Conservation (phyloP, 176 grass and related monocot genomes). For the Lolium multiflorum region DNA sequence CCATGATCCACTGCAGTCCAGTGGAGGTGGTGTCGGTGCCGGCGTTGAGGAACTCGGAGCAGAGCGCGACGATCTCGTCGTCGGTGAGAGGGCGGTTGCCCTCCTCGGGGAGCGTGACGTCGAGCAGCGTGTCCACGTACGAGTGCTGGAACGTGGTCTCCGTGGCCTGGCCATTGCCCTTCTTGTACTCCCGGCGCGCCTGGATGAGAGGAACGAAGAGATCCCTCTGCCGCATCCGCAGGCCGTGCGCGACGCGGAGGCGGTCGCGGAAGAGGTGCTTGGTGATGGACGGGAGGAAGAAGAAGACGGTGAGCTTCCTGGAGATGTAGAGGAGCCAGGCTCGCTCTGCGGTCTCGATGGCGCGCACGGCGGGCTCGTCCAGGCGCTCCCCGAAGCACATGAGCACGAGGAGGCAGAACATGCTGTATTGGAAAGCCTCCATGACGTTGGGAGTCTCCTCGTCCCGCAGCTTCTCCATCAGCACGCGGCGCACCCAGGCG, state of each 20-base stretch:
- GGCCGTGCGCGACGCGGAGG: background rate
- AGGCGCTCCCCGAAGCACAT: conserved; percentile 85
- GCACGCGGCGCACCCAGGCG: conserved; percentile 14
- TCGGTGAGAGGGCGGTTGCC: conserved; percentile 40
- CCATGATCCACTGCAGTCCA: conserved; percentile 80
- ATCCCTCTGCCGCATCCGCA: conserved; percentile 4
- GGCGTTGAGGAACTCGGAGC: conserved; percentile 70
- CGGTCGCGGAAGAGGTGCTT: conserved; percentile 21
- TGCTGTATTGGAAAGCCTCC: conserved; percentile 57
- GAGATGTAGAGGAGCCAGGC: conserved; percentile 1
- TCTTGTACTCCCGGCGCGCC: conserved; percentile 11
- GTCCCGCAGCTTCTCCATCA: conserved; percentile 10
- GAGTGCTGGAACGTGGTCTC: conserved; percentile 37
- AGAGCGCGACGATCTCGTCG: conserved; percentile 43
- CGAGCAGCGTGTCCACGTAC: conserved; percentile 62
- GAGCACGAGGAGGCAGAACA: conserved; percentile 66
- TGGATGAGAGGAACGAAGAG: conserved; percentile 11
- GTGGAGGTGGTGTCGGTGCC: conserved; percentile 78
- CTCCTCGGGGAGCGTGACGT: conserved; percentile 31
- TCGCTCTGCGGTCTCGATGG: conserved; percentile 10
- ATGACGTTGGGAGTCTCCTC: conserved; percentile 12
- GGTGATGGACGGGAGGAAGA: conserved; percentile 1
- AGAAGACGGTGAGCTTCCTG: conserved; percentile 4
- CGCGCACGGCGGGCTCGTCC: conserved; percentile 47
- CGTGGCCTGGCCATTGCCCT: background rate